Evolutionary conservation across 768 basidiomycete genomes (phyloP).

Genomic region (Termitomyces bulborhizus): DNA sequence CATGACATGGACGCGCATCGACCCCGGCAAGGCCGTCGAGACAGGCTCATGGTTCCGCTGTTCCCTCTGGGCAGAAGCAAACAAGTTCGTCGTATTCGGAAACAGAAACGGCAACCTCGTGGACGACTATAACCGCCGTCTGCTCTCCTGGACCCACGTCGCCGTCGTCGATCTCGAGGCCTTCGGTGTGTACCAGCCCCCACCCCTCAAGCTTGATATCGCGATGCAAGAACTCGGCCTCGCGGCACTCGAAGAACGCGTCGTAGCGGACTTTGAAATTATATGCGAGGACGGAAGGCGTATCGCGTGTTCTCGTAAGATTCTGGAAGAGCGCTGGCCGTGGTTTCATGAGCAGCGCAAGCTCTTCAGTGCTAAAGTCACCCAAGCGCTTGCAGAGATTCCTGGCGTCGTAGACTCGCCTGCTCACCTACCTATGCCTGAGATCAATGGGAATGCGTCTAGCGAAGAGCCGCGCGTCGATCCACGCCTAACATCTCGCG

Average conservation of each 20-base stretch:
- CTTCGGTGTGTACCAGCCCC: slow-evolving; percentile 93
- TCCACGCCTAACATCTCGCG: slow-evolving; percentile 74
- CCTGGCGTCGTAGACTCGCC: slow-evolving; percentile 39
- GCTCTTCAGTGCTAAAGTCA: slow-evolving; percentile 53
- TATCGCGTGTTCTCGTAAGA: slow-evolving; percentile 73
- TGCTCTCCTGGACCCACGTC: slow-evolving; percentile 89
- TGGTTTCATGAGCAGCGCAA: slow-evolving; percentile 83
- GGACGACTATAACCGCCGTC: slow-evolving; percentile 87
- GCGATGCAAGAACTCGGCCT: slow-evolving; percentile 83
- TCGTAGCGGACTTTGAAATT: slow-evolving; percentile 88
- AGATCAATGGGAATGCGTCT: slow-evolving; percentile 45
- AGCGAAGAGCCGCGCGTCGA: slow-evolving; percentile 55
- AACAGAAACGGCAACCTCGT: slow-evolving; percentile 84
- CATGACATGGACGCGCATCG: slow-evolving; percentile 85
- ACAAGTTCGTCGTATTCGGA: slow-evolving; percentile 87
- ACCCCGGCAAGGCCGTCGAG: slow-evolving; percentile 79
- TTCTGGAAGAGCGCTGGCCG: slow-evolving; percentile 90
- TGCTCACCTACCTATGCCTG: slow-evolving; percentile 59
- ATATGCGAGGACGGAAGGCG: slow-evolving; percentile 86
- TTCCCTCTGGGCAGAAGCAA: slow-evolving; percentile 79
- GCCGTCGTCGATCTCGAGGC: slow-evolving; percentile 89
- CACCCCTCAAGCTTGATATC: slow-evolving; percentile 55
- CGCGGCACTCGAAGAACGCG: slow-evolving; percentile 71
- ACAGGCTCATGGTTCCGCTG: slow-evolving; percentile 95
- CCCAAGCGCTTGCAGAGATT: slow-evolving; percentile 47